Percentiles rank a stretch among this genome's conserved stretches.
These are phyloP conservation scores for Hamamelis virginiana DNA, from an alignment of 164 flowering plant genomes.

Conservation along the genomic window DNA sequence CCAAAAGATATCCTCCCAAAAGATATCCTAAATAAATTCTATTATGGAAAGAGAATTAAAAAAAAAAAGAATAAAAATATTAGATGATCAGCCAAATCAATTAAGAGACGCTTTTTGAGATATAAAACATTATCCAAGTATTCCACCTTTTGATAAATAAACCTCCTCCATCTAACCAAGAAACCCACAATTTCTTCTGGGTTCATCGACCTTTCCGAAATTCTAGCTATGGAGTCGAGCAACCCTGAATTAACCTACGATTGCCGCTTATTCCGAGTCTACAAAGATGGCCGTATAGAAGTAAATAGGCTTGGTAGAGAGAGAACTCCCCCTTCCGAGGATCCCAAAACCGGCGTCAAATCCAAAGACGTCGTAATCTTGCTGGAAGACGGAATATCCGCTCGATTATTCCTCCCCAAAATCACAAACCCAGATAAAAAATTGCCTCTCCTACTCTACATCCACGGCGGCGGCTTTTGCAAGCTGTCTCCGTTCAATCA, in stretches of 20 bases:
- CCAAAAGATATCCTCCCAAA: too few species aligned
- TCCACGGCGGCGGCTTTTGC: slow-evolving; percentile 52
- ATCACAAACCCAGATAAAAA: slow-evolving; percentile 8
- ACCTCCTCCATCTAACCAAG: too few species aligned
- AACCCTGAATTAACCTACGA: slow-evolving; percentile 1
- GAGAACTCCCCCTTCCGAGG: slow-evolving; percentile 18
- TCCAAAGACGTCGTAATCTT: slow-evolving; percentile 35
- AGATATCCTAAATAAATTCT: too few species aligned
- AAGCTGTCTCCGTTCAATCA: slow-evolving; percentile 27
- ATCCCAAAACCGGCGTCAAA: slow-evolving; percentile 22
- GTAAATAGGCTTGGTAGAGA: not conserved
- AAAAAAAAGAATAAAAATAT: too few species aligned
- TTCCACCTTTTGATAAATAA: too few species aligned
- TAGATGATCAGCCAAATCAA: too few species aligned
- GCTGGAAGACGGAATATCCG: slow-evolving; percentile 24
- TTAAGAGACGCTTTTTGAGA: too few species aligned
- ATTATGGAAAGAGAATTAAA: too few species aligned
- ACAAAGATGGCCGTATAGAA: slow-evolving; percentile 35
- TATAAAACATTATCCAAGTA: too few species aligned
- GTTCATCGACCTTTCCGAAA: too few species aligned
- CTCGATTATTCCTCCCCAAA: slow-evolving; percentile 34
- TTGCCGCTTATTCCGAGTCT: slow-evolving; percentile 20
- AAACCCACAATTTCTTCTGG: too few species aligned
- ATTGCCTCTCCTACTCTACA: slow-evolving; percentile 40
- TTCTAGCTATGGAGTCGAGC: not conserved